Evolutionary conservation across 768 basidiomycete genomes (phyloP), one percentile per base, ranked within the genome.

Genomic region (Hemileccinum rubropunctum): DNA sequence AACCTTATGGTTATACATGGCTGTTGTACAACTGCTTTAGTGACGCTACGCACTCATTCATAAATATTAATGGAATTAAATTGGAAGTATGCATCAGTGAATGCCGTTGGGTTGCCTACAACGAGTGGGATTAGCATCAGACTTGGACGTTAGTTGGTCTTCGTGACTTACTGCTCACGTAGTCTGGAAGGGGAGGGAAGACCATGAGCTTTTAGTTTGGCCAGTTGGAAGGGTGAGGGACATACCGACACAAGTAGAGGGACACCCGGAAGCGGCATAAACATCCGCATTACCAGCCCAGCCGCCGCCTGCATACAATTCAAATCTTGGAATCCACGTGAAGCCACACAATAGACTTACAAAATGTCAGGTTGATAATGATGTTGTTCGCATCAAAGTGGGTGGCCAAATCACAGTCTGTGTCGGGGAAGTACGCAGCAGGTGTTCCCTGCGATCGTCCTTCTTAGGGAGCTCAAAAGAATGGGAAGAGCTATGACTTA

Each of bases 21-120:
- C 23, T 23, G 6, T 23, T 6, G 23, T 23, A 23, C 23, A 23
- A 23, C 23, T 23, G 23, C 23, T 23, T 23, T 23, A 23, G 23
- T 23, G n/a, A n/a, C 9, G 27, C 9, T 9, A 28, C 11, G 28
- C 7, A 30, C 9, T 48, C n/a, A 41, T 15, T 56, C 49, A 50
- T 76, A 77, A 20, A 77, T 61, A 27, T 67, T 57, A 12, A 77
- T 56, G 14, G 67, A 67, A 8, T 59, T 63, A 48, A 77, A 67
- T 21, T 73, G 59, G 57, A 75, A 77, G 56, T 73, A 77, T 1
- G 76, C 73, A 3, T 71, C 60, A 6, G 53, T 51, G 57, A 77
- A 77, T 2, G 73, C 75, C 4, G 54, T 35, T 2, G 76, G 76
- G 43, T 71, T 71, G 47, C 66, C 64, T 65, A 33, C 9, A 35